Base-by-base conservation (phyloP, 2,329 filamentous ascomycete species). In the Alternaria sp. region DNA sequence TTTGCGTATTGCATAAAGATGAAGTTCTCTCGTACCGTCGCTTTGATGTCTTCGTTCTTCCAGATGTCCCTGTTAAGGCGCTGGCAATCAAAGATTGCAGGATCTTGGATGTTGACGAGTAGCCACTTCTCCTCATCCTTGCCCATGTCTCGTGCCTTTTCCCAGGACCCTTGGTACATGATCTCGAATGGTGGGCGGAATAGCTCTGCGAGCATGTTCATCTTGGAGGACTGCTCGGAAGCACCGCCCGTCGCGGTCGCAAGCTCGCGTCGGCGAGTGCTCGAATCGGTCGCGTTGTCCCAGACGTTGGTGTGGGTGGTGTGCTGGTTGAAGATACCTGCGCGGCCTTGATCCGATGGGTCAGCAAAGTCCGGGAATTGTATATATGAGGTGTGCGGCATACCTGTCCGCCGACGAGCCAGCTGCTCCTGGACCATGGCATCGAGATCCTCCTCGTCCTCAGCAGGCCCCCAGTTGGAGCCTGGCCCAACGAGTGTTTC, bases 1-100 rank as follows among this genome's bases (percentile, higher is more conserved):
- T 97, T 97, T 71, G 90, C 89, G 82, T 96, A 98, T 76, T 99
- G 96, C 72, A 99, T 83, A 80, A 99, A 99, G 70, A 99, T 87
- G 78, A 99, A 99, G 81, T 96, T 94, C 77, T 97, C 95, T 72
- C 88, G 88, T 28, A 99, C 86, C 1, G 96, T 88, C n/a, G 92
- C 89, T 72, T 87, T 88, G 61, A 99, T 89, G 3, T 89, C 87
- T 18, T 87, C 80, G 71, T 97, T 92, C 81, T 97, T 97, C 96
- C 96, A 99, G 58, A 98, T 89, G 78, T 99, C 96, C 47, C 96
- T 88, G 77, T 99, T 99, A 18, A 99, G 84, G 3, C 92, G 87
- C 78, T 99, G 96, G 79, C 96, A 99, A 79, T 96, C 92, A 79
- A 99, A 99, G 74, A 97, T 90, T 37, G 92, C 92, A 69, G 92